Conservation (phyloP, 2,329 filamentous ascomycete species). For the Aureobasidium sp. region DNA sequence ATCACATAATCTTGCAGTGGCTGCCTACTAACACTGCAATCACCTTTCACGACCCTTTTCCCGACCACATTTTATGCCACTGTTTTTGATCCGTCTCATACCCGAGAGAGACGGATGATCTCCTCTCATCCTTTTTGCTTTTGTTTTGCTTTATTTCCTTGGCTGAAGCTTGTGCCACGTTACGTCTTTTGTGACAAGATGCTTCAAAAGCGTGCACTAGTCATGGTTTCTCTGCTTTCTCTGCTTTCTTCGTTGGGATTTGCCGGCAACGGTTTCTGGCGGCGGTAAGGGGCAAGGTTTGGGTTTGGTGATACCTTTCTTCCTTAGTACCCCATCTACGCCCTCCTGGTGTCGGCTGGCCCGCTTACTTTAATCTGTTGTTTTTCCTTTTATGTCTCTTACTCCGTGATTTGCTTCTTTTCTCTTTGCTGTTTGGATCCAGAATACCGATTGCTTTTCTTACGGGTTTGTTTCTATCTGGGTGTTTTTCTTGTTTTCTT, state of each 20-base stretch:
- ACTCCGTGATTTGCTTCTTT: too few relatives aligned
- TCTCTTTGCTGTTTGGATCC: conserved; percentile 24
- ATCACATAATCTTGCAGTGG: conserved; percentile 31
- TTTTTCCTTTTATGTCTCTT: conserved; percentile 16
- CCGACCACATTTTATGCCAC: conserved; percentile 3
- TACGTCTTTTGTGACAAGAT: conserved; percentile 3
- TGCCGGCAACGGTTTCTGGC: conserved; percentile 11
- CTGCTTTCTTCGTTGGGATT: conserved; percentile 14
- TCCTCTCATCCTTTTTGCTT: conserved; percentile 8
- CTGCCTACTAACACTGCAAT: conserved; percentile 18
- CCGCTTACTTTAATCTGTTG: conserved; percentile 29
- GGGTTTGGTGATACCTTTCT: conserved; percentile 16
- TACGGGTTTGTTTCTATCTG: neutral
- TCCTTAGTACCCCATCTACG: conserved; percentile 14
- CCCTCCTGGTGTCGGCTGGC: conserved; percentile 25
- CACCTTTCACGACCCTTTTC: conserved; percentile 8
- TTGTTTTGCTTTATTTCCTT: neutral
- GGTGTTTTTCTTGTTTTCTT: neutral
- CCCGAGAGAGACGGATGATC: conserved; percentile 5
- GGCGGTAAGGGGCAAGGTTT: conserved; percentile 2
- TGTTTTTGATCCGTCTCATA: conserved; percentile 5
- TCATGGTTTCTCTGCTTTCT: conserved; percentile 12
- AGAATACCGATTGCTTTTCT: conserved; percentile 29
- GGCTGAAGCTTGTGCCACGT: neutral
- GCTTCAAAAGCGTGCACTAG: conserved; percentile 11